Conservation (phyloP, 2,329 filamentous ascomycete species). For the Botryotinia convoluta region DNA sequence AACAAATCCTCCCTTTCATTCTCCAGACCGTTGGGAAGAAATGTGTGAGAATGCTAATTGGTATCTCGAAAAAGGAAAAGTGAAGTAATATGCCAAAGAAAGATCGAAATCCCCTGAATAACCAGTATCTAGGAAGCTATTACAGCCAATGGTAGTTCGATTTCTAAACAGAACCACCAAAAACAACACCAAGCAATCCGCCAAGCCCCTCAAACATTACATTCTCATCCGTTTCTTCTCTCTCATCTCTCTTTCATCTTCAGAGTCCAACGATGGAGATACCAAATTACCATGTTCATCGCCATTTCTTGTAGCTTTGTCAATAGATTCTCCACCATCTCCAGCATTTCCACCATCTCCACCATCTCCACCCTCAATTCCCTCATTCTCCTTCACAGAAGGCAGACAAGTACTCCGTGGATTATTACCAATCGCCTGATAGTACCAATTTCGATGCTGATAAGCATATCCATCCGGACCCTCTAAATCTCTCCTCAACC, state of each 20-base stretch:
- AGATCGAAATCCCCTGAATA: background rate
- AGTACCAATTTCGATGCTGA: background rate
- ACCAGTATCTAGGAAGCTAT: background rate
- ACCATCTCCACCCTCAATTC: no score
- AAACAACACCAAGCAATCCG: fast-evolving
- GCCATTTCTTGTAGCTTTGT: background rate
- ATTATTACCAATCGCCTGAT: conserved; percentile 2
- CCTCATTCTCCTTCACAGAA: no score
- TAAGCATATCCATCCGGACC: background rate
- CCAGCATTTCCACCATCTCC: background rate
- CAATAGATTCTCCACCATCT: background rate
- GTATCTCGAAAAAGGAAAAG: background rate
- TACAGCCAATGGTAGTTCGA: no score
- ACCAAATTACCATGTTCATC: background rate
- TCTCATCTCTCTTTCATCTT: background rate
- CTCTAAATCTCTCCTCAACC: background rate
- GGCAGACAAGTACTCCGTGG: background rate
- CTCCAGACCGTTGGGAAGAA: background rate
- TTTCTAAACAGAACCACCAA: background rate
- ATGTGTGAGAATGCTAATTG: background rate
- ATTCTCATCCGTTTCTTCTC: background rate
- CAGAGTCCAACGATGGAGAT: background rate
- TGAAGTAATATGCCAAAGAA: no score
- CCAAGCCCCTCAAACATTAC: background rate
- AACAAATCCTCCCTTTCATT: background rate